Evolutionary conservation across 202 grass and related monocot genomes (phyloP).

Genomic region (Schoenoplectus tabernaemontani): DNA sequence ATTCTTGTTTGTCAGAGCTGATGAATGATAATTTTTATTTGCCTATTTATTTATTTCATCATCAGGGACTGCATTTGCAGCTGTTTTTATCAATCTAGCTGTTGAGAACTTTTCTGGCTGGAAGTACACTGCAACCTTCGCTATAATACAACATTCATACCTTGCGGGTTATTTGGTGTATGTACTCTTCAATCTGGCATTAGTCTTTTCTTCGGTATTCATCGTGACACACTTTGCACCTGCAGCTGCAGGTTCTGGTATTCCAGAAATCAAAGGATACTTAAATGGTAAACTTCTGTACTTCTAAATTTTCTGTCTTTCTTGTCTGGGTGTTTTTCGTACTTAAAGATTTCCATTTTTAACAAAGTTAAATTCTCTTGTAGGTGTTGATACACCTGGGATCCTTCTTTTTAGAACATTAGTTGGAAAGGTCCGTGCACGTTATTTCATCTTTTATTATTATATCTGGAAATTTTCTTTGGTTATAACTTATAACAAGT

Average conservation of each 20-base stretch:
- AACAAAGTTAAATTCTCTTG: slow-evolving; percentile 32
- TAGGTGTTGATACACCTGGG: slow-evolving; percentile 97
- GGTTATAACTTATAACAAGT: slow-evolving; percentile 37
- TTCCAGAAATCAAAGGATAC: slow-evolving; percentile 99
- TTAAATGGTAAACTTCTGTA: slow-evolving; percentile 67
- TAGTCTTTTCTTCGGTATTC: slow-evolving; percentile 89
- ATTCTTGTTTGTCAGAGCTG: not conserved
- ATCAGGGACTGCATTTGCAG: slow-evolving; percentile 91
- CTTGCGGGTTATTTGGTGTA: slow-evolving; percentile 88
- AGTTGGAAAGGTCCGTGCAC: slow-evolving; percentile 72
- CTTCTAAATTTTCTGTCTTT: not conserved
- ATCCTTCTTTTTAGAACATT: slow-evolving; percentile 96
- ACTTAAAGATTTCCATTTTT: not conserved
- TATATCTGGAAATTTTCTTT: slow-evolving; percentile 5
- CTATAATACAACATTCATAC: slow-evolving; percentile 96
- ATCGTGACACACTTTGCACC: slow-evolving; percentile 88
- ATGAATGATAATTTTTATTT: not conserved
- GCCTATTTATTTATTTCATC: slow-evolving; percentile 22
- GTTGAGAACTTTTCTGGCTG: slow-evolving; percentile 99
- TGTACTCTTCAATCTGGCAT: slow-evolving; percentile 69
- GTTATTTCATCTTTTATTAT: slow-evolving; percentile 19
- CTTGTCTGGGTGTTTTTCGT: not conserved
- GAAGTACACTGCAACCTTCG: slow-evolving; percentile 88
- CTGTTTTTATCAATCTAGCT: slow-evolving; percentile 96
- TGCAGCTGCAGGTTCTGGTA: slow-evolving; percentile 97